These are phyloP conservation scores for Bipolaris bicolor DNA, from an alignment of 2,329 filamentous ascomycete genomes.

Conservation along the genomic window DNA sequence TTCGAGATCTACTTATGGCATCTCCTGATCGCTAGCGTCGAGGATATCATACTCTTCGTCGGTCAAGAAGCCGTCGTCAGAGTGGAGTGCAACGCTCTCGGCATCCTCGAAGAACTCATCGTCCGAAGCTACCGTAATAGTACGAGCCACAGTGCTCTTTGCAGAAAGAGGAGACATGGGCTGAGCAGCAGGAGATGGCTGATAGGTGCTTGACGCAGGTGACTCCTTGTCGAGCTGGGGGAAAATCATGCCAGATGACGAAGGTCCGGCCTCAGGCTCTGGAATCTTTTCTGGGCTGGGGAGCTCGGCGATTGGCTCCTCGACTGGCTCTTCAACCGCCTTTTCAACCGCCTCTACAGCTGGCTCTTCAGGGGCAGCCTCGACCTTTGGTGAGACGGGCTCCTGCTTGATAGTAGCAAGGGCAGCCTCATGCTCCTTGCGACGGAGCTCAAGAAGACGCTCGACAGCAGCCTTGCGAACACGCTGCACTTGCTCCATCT, in stretches of 20 bases:
- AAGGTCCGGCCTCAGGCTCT: constrained; percentile 22
- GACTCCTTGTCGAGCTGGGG: constrained; percentile 96
- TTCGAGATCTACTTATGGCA: constrained; percentile 15
- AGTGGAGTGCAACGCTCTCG: constrained; percentile 60
- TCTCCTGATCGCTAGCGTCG: constrained; percentile 89
- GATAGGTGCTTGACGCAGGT: constrained; percentile 77
- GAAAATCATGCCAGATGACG: constrained; percentile 80
- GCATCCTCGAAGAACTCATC: constrained; percentile 65
- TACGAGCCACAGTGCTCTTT: constrained; percentile 40
- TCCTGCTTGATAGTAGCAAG: constrained; percentile 30
- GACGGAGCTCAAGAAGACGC: constrained; percentile 40
- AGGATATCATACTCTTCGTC: constrained; percentile 99
- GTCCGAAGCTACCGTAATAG: constrained; percentile 48
- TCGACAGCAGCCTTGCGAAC: constrained; percentile 47
- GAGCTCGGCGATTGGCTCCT: constrained; percentile 33
- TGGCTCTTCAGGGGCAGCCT: constrained; percentile 16
- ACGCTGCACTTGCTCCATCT: constrained; percentile 38
- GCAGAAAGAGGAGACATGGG: constrained; percentile 31
- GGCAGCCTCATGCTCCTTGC: constrained; percentile 43
- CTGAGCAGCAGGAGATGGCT: constrained; percentile 54
- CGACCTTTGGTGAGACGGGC: constrained; percentile 32
- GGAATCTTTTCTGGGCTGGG: constrained; percentile 44
- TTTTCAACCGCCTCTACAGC: neutral
- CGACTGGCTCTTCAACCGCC: constrained; percentile 5
- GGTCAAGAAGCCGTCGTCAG: constrained; percentile 82